Percentiles rank a stretch among this genome's conserved stretches.
These are phyloP conservation scores for Neopestalotiopsis sp. DNA, from an alignment of 2,329 filamentous ascomycete genomes.

Conservation along the genomic window DNA sequence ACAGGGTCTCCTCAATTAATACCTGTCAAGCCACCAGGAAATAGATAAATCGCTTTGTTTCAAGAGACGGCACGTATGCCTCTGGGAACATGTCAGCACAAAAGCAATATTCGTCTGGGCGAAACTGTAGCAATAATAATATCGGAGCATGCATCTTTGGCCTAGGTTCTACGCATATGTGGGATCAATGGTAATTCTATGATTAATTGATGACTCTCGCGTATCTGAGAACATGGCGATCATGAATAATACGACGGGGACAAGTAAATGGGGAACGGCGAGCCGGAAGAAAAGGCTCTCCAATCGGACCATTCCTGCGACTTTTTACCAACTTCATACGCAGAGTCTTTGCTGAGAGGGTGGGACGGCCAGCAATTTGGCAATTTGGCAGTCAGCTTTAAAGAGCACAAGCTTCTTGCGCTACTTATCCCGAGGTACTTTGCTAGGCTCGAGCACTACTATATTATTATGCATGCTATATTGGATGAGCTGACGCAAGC, in stretches of 20 bases:
- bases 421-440: background rate
- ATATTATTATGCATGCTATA: background rate
- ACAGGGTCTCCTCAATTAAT: slow-evolving; percentile 14
- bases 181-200: background rate
- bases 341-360: background rate
- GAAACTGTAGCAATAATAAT: background rate
- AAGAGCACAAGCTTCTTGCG: background rate
- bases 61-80: slow-evolving; percentile 2
- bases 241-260: background rate
- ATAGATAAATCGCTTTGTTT: slow-evolving; percentile 12
- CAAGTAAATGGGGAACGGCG: background rate
- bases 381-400: slow-evolving; percentile 1
- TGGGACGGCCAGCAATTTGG: background rate
- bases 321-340: background rate
- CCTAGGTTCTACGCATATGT: background rate
- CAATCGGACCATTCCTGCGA: background rate
- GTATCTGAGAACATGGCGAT: background rate
- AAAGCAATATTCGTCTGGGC: background rate
- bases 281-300: background rate
- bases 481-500: slow-evolving; percentile 13
- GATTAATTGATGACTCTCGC: background rate
- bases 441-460: background rate
- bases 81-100: background rate
- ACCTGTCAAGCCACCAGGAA: slow-evolving; percentile 15
- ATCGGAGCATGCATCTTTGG: background rate